Evolutionary conservation across 352 stramenopile species (phyloP).

Genomic region (Blastocystis sp.): DNA sequence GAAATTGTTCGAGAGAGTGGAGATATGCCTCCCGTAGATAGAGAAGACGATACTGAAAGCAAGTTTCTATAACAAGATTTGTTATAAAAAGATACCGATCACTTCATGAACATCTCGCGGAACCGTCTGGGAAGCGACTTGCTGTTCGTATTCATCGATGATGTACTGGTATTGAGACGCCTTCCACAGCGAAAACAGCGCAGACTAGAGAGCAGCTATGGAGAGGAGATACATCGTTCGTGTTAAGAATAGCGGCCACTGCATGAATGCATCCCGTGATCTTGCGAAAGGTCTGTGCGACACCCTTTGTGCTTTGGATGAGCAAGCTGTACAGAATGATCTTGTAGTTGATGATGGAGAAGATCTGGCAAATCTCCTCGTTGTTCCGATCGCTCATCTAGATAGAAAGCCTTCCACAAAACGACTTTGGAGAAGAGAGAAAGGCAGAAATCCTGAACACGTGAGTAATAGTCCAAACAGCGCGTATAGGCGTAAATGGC

Average conservation of each 20-base stretch:
- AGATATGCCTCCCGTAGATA: slow-evolving; percentile 19
- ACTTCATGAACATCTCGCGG: background rate
- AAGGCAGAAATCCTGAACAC: slow-evolving; percentile 44
- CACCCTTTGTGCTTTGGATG: slow-evolving; percentile 2
- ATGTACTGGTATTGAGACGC: slow-evolving; percentile 51
- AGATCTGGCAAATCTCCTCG: slow-evolving; percentile 41
- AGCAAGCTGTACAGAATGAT: slow-evolving; percentile 41
- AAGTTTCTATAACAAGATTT: background rate
- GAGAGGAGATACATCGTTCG: background rate
- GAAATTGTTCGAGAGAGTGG: background rate
- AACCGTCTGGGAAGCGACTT: background rate
- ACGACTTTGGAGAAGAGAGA: background rate
- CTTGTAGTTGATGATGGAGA: slow-evolving; percentile 61
- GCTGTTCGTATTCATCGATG: slow-evolving; percentile 1
- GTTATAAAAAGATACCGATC: background rate
- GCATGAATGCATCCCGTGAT: slow-evolving; percentile 53
- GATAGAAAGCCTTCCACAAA: background rate
- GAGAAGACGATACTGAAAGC: background rate
- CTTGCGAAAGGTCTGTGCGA: slow-evolving; percentile 15
- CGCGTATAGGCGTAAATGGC: slow-evolving; percentile 6
- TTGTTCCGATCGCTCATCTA: slow-evolving; percentile 26
- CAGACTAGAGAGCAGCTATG: background rate
- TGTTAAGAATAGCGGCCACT: background rate
- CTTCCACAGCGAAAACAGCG: slow-evolving; percentile 41
- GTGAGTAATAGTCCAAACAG: slow-evolving; percentile 52